Conservation (phyloP, 768 basidiomycete species). For the Mycena galericulata region DNA sequence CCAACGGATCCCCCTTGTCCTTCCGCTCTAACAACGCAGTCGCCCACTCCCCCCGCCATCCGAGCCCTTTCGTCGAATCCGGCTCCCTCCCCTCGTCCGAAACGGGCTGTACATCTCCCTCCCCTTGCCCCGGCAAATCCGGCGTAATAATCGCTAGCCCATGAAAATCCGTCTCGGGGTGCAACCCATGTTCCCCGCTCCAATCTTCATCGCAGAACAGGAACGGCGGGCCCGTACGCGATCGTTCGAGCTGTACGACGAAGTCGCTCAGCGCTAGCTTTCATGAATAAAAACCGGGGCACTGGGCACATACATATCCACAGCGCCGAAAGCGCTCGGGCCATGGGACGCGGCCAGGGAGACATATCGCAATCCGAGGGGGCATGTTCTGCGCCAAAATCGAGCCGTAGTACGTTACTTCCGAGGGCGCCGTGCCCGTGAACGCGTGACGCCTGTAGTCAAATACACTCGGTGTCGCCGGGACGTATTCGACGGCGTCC, state of each 20-base stretch:
- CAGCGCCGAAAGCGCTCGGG: neutral
- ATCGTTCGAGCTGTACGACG: neutral
- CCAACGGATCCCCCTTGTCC: neutral
- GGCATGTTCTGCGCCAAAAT: slow-evolving; percentile 1
- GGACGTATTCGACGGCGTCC: slow-evolving; percentile 7
- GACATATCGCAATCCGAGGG: slow-evolving; percentile 1
- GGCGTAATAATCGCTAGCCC: neutral
- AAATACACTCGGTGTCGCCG: neutral
- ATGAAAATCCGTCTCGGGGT: neutral
- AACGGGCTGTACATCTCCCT: neutral
- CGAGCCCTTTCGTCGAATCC: neutral
- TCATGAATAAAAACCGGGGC: neutral
- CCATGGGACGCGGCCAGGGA: slow-evolving; percentile 11
- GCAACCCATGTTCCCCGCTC: neutral
- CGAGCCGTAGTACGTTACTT: slow-evolving; percentile 1
- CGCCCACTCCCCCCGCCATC: slow-evolving; percentile 21
- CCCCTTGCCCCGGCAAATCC: slow-evolving; percentile 12
- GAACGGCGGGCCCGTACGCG: slow-evolving; percentile 14
- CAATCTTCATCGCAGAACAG: neutral
- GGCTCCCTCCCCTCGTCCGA: neutral
- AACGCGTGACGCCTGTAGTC: slow-evolving; percentile 3
- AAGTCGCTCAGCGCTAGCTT: too few relatives aligned
- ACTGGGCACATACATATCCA: neutral
- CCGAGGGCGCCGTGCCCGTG: neutral
- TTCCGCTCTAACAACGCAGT: slow-evolving; percentile 2